A percentile compares a stretch with the other conserved stretches of the same genome.
Conservation (phyloP, 1,139 yeast species). For the Candida sanyaensis region DNA sequence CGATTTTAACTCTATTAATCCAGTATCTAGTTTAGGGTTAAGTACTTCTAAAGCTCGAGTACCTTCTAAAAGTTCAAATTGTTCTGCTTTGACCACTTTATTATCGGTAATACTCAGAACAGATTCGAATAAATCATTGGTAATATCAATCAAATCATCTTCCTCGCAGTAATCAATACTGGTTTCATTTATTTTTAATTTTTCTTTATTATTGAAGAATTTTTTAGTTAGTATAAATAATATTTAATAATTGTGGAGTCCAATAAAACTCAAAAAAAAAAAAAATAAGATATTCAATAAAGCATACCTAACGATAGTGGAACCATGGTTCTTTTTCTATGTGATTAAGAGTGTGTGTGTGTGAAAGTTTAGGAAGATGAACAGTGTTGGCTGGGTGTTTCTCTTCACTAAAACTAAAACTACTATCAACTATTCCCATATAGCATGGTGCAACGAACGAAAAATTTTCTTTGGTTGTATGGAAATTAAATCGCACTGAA, state of each 20-base stretch:
- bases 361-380: neutral
- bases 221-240: constrained; percentile 4
- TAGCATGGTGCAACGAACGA: no score
- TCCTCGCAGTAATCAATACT: constrained; percentile 2
- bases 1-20: constrained; percentile 43
- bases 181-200: constrained; percentile 6
- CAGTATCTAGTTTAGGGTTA: constrained; percentile 66
- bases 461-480: no score
- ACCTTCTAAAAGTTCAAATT: constrained; percentile 67
- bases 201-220: neutral
- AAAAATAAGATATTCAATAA: no score
- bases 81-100: constrained; percentile 52
- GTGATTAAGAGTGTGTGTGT: no score
- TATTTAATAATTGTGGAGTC: neutral
- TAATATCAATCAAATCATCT: constrained; percentile 43
- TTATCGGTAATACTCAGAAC: constrained; percentile 31
- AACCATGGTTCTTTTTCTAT: constrained; percentile 2
- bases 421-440: no score
- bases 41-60: constrained; percentile 72
- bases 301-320: constrained; percentile 11
- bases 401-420: no score
- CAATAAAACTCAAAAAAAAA: neutral
- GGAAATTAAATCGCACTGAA: no score
- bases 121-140: constrained; percentile 36
- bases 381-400: no score